Evolutionary conservation across 441 rosid genomes (phyloP), one percentile per base, ranked within the genome.

Genomic region (Jatropha podagrica): DNA sequence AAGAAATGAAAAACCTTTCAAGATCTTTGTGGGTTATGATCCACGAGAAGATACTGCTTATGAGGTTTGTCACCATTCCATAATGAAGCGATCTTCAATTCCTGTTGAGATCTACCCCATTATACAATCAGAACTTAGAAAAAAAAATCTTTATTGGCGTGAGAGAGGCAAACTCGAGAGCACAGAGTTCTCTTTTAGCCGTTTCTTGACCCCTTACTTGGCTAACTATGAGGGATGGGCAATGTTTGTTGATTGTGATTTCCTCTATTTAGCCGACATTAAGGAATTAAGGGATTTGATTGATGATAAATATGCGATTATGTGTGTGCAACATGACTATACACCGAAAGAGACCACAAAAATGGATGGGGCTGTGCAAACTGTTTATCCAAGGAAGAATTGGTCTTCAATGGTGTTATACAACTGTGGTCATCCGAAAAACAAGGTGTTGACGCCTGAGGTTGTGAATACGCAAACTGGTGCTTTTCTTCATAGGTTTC

Each of bases 321-420:
- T 95, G 97, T 93, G 99, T 55, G 99, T 95, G 54, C 98, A 95
- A 66, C 99, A 95, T 61, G 98, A 95, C 23, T 93, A 95, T 65
- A 70, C 93, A 3, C 99, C 99, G 0, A 91, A 93, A 77, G 99
- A 95, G 82, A 87, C 96, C 69, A 93, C 95, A 0, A 95, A 95
- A 84, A 95, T 95, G 99, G 99, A 95, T 38, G 99, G 99, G 54
- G 97, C 95, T 0, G 94, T 92, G 38, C 99, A 95, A 44, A 95
- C 99, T 1, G 95, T 90, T 32, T 95, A 95, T 81, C 99, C 97
- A 0, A 88, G 99, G 83, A 95, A 95, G 91, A 95, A 95, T 64
- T 95, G 99, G 99, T 95, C 99, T 7, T 95, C 99, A 0, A 95
- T 95, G 99, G 99, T 95, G 65, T 79, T 95, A 72, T 95, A 95